Percentiles rank a stretch among this genome's conserved stretches.
phyloP scores from a whole-genome alignment of 148 eudicot species.

The Rhododendron griersonianum region DNA sequence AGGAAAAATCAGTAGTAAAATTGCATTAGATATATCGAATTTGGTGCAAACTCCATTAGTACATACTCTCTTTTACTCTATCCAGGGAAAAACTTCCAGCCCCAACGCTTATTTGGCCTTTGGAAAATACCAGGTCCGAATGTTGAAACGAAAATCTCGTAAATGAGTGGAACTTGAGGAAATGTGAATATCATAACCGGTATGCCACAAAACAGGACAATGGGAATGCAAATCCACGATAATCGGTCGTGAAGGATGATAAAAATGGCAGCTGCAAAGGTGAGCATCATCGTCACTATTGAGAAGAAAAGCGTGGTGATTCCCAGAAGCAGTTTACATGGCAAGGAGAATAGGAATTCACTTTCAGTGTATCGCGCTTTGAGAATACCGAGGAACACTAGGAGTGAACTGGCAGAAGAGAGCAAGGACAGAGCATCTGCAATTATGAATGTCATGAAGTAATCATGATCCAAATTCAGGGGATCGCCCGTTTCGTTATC shows the following conservation, averaged over 20 bases:
- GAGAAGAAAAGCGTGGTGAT: constrained; percentile 4
- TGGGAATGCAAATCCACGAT: constrained; percentile 7
- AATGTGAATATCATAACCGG: constrained; percentile 1
- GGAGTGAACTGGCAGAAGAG: constrained; percentile 4
- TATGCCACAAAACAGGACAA: neutral
- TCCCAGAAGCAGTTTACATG: constrained; percentile 4
- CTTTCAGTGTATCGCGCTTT: neutral
- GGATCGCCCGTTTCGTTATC: neutral
- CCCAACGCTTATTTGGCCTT: neutral
- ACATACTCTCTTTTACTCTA: neutral
- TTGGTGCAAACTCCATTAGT: neutral
- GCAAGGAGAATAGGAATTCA: constrained; percentile 4
- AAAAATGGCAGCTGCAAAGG: constrained; percentile 6
- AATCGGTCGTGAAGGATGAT: neutral
- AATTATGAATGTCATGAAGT: constrained; percentile 1
- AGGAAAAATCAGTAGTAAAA: neutral
- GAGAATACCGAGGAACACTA: constrained; percentile 3
- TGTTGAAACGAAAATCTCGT: neutral
- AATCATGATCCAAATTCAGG: neutral
- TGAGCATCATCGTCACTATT: constrained; percentile 10
- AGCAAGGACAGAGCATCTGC: constrained; percentile 6
- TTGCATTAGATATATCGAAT: neutral
- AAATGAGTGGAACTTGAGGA: constrained; percentile 12
- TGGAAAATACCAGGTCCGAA: neutral
- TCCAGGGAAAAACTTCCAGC: neutral